Conservation (phyloP, 352 stramenopile genomes). For the Pythium vanterpoolii region DNA sequence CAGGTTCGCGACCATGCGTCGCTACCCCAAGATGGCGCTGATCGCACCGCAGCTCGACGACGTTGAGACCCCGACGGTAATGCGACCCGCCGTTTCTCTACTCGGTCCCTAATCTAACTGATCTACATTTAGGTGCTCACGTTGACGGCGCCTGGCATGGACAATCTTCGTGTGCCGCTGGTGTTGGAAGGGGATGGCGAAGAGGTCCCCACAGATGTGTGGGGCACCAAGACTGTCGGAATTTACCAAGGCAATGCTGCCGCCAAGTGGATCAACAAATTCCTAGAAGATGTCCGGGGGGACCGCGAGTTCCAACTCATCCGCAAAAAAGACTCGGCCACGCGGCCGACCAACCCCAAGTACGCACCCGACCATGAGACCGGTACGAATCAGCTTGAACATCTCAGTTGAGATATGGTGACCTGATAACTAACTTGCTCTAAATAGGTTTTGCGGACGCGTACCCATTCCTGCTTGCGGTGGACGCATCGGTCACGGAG, state of each 20-base stretch:
- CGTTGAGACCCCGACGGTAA: constrained; percentile 37
- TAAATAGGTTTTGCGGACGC: constrained; percentile 64
- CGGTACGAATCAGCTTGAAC: constrained; percentile 22
- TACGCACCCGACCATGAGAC: constrained; percentile 59
- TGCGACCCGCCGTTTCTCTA: not conserved
- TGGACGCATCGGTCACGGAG: constrained; percentile 53
- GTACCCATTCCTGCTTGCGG: constrained; percentile 69
- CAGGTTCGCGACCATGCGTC: constrained; percentile 72
- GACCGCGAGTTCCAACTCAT: constrained; percentile 52
- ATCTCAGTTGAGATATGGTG: not conserved
- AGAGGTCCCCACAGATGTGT: constrained; percentile 49
- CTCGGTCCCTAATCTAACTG: not conserved
- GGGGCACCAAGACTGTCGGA: constrained; percentile 45
- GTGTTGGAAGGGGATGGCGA: constrained; percentile 28
- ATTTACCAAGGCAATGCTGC: constrained; percentile 65
- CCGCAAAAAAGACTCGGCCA: constrained; percentile 54
- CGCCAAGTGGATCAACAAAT: constrained; percentile 58
- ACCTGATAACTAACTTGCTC: not conserved
- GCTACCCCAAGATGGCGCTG: constrained; percentile 61
- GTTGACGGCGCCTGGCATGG: constrained; percentile 58
- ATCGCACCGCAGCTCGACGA: constrained; percentile 54
- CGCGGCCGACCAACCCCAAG: constrained; percentile 46
- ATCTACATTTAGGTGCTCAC: constrained; percentile 33
- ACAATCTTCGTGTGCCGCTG: constrained; percentile 55
- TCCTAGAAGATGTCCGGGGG: constrained; percentile 34